Percentiles rank a stretch among this genome's conserved stretches.
Conservation (phyloP, 495 filamentous ascomycete species). For the Apodospora peruviana region DNA sequence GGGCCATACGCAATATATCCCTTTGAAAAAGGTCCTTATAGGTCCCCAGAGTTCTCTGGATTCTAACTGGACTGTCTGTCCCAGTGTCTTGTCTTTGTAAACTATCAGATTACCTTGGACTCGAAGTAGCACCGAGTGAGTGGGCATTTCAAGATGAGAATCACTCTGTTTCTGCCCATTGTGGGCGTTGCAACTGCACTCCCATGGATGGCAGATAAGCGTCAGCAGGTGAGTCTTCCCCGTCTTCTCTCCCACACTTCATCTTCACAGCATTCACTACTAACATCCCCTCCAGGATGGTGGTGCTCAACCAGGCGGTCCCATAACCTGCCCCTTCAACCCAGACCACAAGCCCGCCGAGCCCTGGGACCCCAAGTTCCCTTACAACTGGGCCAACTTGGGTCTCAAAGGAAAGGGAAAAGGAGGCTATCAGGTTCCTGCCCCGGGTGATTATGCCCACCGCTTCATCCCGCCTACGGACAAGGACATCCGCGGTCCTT, state of each 20-base stretch:
- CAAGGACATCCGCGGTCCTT: slow-evolving; percentile 5
- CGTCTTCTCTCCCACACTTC: too few species aligned
- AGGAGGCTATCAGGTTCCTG: slow-evolving; percentile 4
- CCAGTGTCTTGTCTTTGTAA: too few species aligned
- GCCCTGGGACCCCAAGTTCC: background rate
- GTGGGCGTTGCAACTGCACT: background rate
- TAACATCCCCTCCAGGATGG: background rate
- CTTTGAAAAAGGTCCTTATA: too few species aligned
- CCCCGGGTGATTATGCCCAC: background rate
- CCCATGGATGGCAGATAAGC: slow-evolving; percentile 8
- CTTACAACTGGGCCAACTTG: slow-evolving; percentile 2
- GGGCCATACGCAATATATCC: too few species aligned
- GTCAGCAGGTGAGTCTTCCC: slow-evolving; percentile 5
- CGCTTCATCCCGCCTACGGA: slow-evolving; percentile 5
- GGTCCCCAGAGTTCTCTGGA: too few species aligned
- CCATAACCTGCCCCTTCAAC: slow-evolving; percentile 6
- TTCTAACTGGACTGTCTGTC: too few species aligned
- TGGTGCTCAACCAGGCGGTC: slow-evolving; percentile 6
- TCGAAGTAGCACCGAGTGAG: too few species aligned
- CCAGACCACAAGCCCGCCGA: background rate
- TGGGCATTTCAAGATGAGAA: too few species aligned
- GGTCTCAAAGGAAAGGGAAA: slow-evolving; percentile 5
- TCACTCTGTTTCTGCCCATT: background rate
- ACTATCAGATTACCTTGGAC: too few species aligned
- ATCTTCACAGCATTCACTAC: background rate